These are phyloP conservation scores for Aureobasidium zeae DNA, from an alignment of 2,329 filamentous ascomycete species.

Conservation along the genomic window DNA sequence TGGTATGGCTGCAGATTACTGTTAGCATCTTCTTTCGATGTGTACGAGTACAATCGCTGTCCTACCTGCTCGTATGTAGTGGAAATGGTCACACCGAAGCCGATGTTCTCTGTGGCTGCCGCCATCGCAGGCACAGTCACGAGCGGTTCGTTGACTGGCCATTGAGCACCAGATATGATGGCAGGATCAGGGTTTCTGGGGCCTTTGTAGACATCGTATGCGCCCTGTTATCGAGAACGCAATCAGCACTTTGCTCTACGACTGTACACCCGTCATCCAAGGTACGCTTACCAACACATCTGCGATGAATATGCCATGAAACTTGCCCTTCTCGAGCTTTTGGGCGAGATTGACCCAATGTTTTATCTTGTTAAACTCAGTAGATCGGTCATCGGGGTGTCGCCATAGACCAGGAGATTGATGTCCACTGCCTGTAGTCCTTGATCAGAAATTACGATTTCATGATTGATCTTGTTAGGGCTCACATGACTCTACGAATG, in stretches of 20 bases:
- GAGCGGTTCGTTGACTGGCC: constrained; percentile 62
- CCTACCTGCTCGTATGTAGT: constrained; percentile 54
- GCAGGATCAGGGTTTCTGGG: constrained; percentile 28
- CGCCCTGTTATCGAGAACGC: constrained; percentile 27
- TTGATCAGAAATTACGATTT: constrained; percentile 18
- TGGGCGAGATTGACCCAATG: constrained; percentile 55
- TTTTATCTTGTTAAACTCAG: constrained; percentile 50
- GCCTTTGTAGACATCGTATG: constrained; percentile 61
- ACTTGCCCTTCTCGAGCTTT: constrained; percentile 51
- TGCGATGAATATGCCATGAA: constrained; percentile 59
- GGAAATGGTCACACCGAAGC: constrained; percentile 57
- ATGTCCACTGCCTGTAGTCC: constrained; percentile 37
- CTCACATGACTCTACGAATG: constrained; percentile 35
- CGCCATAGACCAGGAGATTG: constrained; percentile 52
- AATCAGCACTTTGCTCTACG: no score
- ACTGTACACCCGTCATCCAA: constrained; percentile 28
- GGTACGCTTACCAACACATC: constrained; percentile 43
- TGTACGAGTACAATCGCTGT: neutral
- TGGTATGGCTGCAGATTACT: constrained; percentile 48
- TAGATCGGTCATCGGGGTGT: constrained; percentile 55
- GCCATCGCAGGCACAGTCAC: constrained; percentile 56
- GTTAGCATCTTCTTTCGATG: neutral
- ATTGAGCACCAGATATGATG: constrained; percentile 47
- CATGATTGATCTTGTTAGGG: constrained; percentile 13
- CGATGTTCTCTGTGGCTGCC: constrained; percentile 56